Conservation (phyloP, 805 yeast genomes). For the Metahyphopichia silvanorum region DNA sequence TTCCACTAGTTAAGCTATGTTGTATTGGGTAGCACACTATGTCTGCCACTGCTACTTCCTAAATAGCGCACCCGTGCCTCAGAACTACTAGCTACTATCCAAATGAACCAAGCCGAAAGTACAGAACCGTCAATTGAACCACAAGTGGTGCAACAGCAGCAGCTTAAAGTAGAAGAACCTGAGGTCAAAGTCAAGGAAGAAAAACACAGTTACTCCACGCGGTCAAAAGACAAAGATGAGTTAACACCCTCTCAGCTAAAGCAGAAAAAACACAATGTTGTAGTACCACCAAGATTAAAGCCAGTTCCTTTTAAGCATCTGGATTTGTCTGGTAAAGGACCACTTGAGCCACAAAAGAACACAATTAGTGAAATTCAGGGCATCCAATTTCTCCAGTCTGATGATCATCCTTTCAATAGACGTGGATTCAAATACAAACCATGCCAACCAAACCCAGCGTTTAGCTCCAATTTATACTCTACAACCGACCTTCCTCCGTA, state of each 20-base stretch:
- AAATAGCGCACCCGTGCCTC: too few relatives aligned
- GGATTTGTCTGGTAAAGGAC: conserved; percentile 12
- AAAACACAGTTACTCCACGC: conserved; percentile 21
- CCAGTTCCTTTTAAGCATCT: conserved; percentile 27
- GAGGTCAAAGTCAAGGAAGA: too few relatives aligned
- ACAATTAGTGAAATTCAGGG: conserved; percentile 6
- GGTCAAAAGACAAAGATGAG: conserved; percentile 21
- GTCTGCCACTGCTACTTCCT: too few relatives aligned
- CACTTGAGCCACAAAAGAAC: conserved; percentile 4
- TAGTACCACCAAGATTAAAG: conserved; percentile 33
- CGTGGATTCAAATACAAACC: conserved; percentile 80
- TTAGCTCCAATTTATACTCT: conserved; percentile 57
- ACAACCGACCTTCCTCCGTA: conserved; percentile 75
- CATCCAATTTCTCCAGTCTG: conserved; percentile 42
- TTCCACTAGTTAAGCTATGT: too few relatives aligned
- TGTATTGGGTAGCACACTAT: too few relatives aligned
- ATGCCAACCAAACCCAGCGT: conserved; percentile 66
- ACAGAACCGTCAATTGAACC: too few relatives aligned
- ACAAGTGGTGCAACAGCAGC: too few relatives aligned
- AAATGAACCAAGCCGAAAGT: too few relatives aligned
- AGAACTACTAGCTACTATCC: too few relatives aligned
- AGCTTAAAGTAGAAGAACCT: too few relatives aligned
- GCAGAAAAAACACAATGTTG: conserved; percentile 25
- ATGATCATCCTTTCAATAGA: conserved; percentile 79
- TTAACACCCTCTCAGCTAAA: conserved; percentile 16